Evolutionary conservation across 192 early-diverging fungal species (phyloP).

Genomic region (Backusella liffmaniae): DNA sequence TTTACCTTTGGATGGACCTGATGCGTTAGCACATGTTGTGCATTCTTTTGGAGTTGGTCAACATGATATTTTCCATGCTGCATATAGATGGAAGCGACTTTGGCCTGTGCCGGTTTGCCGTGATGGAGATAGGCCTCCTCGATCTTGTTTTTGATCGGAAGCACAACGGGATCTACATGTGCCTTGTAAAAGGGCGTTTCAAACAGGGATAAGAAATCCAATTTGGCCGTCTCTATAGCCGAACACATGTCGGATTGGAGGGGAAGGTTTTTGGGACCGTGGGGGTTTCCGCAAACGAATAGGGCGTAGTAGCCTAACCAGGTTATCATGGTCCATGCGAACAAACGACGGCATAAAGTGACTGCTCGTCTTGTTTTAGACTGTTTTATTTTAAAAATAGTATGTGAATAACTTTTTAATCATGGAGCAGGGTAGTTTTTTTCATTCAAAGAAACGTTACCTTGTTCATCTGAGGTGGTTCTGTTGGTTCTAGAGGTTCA

Average conservation of each 20-base stretch:
- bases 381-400: background rate
- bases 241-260: background rate
- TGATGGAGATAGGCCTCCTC: background rate
- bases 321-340: background rate
- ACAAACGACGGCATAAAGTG: conserved; percentile 3
- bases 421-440: background rate
- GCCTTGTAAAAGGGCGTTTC: background rate
- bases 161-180: background rate
- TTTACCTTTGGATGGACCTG: background rate
- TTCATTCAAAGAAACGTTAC: background rate
- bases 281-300: background rate
- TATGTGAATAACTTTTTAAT: too few species aligned
- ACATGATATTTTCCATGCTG: background rate
- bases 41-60: background rate
- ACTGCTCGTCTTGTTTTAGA: background rate
- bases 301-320: background rate
- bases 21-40: background rate
- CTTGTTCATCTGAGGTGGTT: background rate
- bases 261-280: background rate
- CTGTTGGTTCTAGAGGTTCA: too few species aligned
- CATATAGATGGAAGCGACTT: background rate
- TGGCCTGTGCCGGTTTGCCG: background rate
- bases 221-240: background rate
- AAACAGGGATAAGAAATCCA: background rate
- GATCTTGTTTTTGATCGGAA: background rate